Base-by-base conservation (phyloP, 805 yeast species). In the Candida ortonii region DNA sequence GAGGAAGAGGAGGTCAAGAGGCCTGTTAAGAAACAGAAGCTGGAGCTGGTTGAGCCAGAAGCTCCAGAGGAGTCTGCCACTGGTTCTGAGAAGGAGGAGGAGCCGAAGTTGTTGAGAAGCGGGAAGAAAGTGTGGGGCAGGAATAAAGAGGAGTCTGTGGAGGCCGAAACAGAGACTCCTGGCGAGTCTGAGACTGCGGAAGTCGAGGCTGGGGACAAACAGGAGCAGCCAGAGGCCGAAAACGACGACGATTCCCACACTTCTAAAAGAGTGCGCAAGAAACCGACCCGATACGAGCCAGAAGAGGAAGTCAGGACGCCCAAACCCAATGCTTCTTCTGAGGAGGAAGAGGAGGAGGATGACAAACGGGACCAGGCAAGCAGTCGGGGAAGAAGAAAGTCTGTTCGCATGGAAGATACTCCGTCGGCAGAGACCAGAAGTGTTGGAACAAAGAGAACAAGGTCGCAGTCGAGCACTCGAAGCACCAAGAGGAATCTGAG, bases 401-500 rank as follows among this genome's bases (percentile, higher is more conserved):
- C 29, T 11, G 33, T 16, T 16, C 22, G 21, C 25, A 16, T 28
- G 22, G 40, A 20, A 24, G 16, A 30, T 28, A 11, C 30, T 7
- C 21, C 10, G 32, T 10, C 9, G 13, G 21, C 14, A 29, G 16
- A 16, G 25, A 25, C 18, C 16, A 31, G 37, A 24, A 16, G 7
- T 13, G 21, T 12, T 7, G 13, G 23, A 11, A 33, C 33, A 28
- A 36, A 39, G 25, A 40, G 21, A 25, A 30, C 39, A 12, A 39
- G 41, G 23, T 34, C 39, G 3, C 36, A 33, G 21, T 33, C 39
- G 14, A 22, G 24, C 3, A 28, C 43, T 6, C 37, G 46, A 15
- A 42, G 43, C 27, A 38, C 49, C 6, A 36, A 48, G 30, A 32
- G 53, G 22, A 48, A 46, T 21, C 32, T 49, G 30, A 32, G 34